These are phyloP conservation scores for Prunus fruticosa DNA, from an alignment of 306 rosid species.

Conservation along the genomic window DNA sequence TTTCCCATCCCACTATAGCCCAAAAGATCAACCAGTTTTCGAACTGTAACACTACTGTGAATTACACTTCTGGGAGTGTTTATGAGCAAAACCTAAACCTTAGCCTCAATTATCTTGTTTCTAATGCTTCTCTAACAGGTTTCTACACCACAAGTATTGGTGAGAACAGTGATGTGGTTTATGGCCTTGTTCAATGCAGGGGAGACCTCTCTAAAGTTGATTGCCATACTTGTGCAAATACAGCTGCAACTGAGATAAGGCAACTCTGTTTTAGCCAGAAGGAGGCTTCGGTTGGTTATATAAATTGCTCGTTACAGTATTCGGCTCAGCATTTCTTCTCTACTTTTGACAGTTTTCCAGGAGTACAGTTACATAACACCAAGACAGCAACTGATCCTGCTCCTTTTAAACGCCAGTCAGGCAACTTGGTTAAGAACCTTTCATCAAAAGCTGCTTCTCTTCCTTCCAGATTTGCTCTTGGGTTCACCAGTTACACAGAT, in stretches of 20 bases:
- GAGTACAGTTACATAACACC: fast-evolving
- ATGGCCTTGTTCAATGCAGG: slow-evolving; percentile 29
- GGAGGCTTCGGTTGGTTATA: slow-evolving; percentile 22
- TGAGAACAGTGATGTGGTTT: slow-evolving; percentile 16
- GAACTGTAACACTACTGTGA: slow-evolving; percentile 11
- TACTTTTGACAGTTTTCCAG: not conserved
- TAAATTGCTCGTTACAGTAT: slow-evolving; percentile 18
- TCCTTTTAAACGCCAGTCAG: not conserved
- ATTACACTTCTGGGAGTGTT: slow-evolving; percentile 28
- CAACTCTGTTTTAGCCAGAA: slow-evolving; percentile 22
- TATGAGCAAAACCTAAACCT: slow-evolving; percentile 26
- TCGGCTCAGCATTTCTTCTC: slow-evolving; percentile 20
- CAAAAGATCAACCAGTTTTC: not conserved
- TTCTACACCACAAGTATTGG: slow-evolving; percentile 13
- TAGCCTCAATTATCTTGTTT: slow-evolving; percentile 20
- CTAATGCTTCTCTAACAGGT: slow-evolving; percentile 20
- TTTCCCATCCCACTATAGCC: slow-evolving; percentile 18
- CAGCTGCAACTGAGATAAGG: slow-evolving; percentile 18
- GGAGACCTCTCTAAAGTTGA: slow-evolving; percentile 4
- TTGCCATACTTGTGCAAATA: slow-evolving; percentile 28
- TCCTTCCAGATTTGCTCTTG: slow-evolving; percentile 18
- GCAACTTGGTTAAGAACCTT: slow-evolving; percentile 12
- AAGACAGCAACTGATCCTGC: slow-evolving; percentile 17
- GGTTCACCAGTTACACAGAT: slow-evolving; percentile 5
- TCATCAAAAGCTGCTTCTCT: slow-evolving; percentile 19